phyloP scores from a whole-genome alignment of 1,284 basidiomycete genomes.

The Fomes fomentarius region DNA sequence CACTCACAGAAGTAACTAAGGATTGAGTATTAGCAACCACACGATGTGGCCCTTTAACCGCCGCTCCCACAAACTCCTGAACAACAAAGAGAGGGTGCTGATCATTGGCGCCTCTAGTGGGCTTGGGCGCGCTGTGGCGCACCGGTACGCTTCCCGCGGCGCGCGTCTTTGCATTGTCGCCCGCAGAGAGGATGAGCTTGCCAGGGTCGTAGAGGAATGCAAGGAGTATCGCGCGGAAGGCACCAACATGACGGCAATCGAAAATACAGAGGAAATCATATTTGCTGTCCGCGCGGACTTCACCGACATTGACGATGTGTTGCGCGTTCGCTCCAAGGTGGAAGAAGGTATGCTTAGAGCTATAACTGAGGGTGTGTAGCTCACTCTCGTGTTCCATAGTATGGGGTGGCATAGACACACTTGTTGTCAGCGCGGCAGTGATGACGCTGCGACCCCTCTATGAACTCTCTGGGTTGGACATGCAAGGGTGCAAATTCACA shows the following conservation, averaged over 20 bases:
- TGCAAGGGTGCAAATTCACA: constrained; percentile 37
- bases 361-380: not conserved
- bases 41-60: not conserved
- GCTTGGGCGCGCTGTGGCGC: constrained; percentile 73
- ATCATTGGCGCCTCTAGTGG: constrained; percentile 82
- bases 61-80: constrained; percentile 29
- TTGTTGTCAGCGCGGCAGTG: constrained; percentile 85
- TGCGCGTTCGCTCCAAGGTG: constrained; percentile 57
- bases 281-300: not conserved
- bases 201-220: not conserved
- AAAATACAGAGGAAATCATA: not conserved
- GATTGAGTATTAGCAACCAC: too few species aligned
- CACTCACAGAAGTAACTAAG: too few species aligned
- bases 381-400: constrained; percentile 41
- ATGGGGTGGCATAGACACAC: constrained; percentile 83
- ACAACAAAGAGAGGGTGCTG: constrained; percentile 65
- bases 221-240: not conserved
- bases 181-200: constrained; percentile 56
- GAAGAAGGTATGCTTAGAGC: constrained; percentile 48
- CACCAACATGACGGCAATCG: not conserved
- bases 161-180: constrained; percentile 76
- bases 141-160: constrained; percentile 70
- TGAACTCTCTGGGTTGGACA: constrained; percentile 65
- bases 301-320: constrained; percentile 56
- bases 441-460: constrained; percentile 81